These are phyloP conservation scores for Sanghuangporus weigelae DNA, from an alignment of 1,284 basidiomycete genomes.

Conservation along the genomic window DNA sequence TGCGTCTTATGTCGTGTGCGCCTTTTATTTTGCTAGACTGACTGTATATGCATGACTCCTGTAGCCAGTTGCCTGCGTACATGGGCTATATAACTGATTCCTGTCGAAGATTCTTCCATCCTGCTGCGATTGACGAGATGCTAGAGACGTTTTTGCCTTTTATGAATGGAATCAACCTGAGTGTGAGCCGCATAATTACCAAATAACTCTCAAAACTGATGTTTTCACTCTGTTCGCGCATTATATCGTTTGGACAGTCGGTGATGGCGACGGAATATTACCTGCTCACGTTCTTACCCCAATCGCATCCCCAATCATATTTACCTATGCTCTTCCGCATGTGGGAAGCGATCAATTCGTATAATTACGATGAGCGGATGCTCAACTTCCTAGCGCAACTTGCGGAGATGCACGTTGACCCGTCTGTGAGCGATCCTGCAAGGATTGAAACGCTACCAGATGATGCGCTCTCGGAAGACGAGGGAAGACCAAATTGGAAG, in stretches of 20 bases:
- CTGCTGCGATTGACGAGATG: slow-evolving; percentile 87
- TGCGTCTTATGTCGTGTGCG: slow-evolving; percentile 29
- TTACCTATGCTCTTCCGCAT: slow-evolving; percentile 76
- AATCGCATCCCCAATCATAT: slow-evolving; percentile 75
- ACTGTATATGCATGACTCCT: slow-evolving; percentile 19
- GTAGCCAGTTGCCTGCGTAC: slow-evolving; percentile 71
- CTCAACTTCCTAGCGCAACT: slow-evolving; percentile 66
- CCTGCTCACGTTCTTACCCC: slow-evolving; percentile 75
- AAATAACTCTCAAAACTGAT: slow-evolving; percentile 1
- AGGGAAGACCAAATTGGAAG: slow-evolving; percentile 54
- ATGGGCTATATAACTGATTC: slow-evolving; percentile 84
- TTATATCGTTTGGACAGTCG: slow-evolving; percentile 38
- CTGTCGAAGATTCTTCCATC: slow-evolving; percentile 86
- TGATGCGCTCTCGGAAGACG: slow-evolving; percentile 62
- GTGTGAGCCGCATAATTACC: slow-evolving; percentile 43
- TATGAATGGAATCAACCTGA: slow-evolving; percentile 70
- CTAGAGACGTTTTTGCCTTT: slow-evolving; percentile 73
- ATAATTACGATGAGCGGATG: slow-evolving; percentile 81
- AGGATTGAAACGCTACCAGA: slow-evolving; percentile 61
- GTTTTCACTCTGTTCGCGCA: not conserved
- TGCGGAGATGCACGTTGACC: slow-evolving; percentile 69
- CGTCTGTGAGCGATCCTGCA: slow-evolving; percentile 66
- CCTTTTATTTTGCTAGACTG: not conserved
- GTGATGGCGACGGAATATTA: slow-evolving; percentile 79
- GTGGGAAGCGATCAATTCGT: slow-evolving; percentile 82